Evolutionary conservation across 192 early-diverging fungal species (phyloP).

Genomic region (Chytriomyces sp.): DNA sequence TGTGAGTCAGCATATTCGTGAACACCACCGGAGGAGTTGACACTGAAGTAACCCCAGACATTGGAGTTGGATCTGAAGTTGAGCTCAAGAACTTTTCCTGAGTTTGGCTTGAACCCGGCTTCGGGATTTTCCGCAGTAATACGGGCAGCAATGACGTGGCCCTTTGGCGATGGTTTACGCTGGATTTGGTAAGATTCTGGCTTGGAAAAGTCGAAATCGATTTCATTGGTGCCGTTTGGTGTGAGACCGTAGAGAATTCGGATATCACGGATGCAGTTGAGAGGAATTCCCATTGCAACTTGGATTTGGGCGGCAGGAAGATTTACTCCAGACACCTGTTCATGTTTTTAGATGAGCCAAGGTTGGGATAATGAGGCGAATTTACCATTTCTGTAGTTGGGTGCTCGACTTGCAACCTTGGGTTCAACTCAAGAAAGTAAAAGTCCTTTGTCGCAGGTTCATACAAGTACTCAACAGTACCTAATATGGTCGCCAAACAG

Average conservation of each 20-base stretch:
- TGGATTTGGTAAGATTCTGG: slow-evolving; percentile 80
- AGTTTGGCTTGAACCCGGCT: slow-evolving; percentile 98
- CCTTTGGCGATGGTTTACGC: slow-evolving; percentile 91
- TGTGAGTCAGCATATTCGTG: slow-evolving; percentile 99
- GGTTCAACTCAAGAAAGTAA: slow-evolving; percentile 97
- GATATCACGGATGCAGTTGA: slow-evolving; percentile 94
- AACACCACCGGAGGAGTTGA: slow-evolving; percentile 90
- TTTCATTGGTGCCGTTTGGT: slow-evolving; percentile 82
- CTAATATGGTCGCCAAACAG: slow-evolving; percentile 12
- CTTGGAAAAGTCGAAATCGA: slow-evolving; percentile 90
- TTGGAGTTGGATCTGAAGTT: slow-evolving; percentile 95
- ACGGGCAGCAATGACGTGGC: slow-evolving; percentile 97
- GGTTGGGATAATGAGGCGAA: not conserved
- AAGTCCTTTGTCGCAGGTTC: slow-evolving; percentile 83
- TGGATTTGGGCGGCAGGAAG: slow-evolving; percentile 97
- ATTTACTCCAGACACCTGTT: slow-evolving; percentile 86
- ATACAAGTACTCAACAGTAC: slow-evolving; percentile 96
- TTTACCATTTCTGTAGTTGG: slow-evolving; percentile 95
- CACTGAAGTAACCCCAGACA: slow-evolving; percentile 99
- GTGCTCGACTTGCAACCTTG: slow-evolving; percentile 98
- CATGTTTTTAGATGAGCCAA: not conserved
- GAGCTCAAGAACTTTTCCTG: slow-evolving; percentile 94
- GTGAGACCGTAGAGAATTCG: slow-evolving; percentile 92
- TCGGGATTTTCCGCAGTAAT: slow-evolving; percentile 99
- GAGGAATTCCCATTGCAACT: slow-evolving; percentile 98